Base-by-base conservation (phyloP, 495 filamentous ascomycete genomes). In the Penicillium diatomitis region DNA sequence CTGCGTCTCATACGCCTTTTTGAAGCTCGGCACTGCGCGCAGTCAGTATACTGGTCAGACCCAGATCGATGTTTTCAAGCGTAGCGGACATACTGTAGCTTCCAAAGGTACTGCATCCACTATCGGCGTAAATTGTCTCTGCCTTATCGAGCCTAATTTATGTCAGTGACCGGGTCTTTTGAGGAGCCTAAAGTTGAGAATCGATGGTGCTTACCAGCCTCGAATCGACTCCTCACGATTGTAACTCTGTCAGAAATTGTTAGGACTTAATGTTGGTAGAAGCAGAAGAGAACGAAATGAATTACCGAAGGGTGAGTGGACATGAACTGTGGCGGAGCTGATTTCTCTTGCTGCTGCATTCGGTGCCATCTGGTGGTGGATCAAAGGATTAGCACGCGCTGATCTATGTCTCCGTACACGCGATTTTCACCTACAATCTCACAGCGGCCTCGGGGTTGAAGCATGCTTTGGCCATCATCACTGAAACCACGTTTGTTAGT, bases 291-390 rank as follows among this genome's bases (percentile, higher is more conserved):
- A 3, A 67, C 78, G 50, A 20, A 20, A 20, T 20, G 20, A 20
- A 20, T 20, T 75, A 86, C 83, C 48, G 84, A 81, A 32, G 90
- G 90, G 73, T 95, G 90, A 12, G 90, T 95, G 30, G 85, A 89
- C 61, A 95, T 64, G 66, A 90, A 87, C 60, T 92, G 83, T 2
- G 87, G 88, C 27, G 79, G 74, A 40, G 72, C 67, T 34, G 56
- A 55, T 57, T 82, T 64, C 41, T 82, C 65, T n/a, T 67, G 68
- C 47, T 75, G 62, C 45, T 86, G 78, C 87, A 96, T 92, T 11
- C 85, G 71, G 53, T 68, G 58, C 90, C 90, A 96, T 29, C 69
- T 72, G 53, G 8, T 27, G 20, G 20, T 20, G 20, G 20, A 20
- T 20, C 20, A 47, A 12, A 36, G 6, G 12, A 27, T 39, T 40